phyloP scores from a whole-genome alignment of 495 filamentous ascomycete species.

The Trichocladium antarcticum region DNA sequence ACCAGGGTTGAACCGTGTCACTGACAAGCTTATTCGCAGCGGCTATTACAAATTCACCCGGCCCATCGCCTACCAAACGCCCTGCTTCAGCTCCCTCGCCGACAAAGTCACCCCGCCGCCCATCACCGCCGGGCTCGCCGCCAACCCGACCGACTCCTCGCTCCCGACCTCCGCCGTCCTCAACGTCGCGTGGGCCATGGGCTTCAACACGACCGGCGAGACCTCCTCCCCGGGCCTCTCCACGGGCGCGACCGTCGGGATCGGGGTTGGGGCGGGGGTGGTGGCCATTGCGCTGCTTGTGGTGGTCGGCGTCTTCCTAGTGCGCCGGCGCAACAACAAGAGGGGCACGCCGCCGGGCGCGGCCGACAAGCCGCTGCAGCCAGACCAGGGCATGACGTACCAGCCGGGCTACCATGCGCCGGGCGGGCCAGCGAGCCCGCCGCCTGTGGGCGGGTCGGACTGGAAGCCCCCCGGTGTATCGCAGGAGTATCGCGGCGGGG shows the following conservation, averaged over 20 bases:
- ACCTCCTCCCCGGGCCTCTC: constrained; percentile 4
- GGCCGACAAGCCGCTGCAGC: neutral
- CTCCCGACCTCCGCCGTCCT: constrained; percentile 18
- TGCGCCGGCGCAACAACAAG: constrained; percentile 11
- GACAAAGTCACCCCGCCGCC: constrained; percentile 7
- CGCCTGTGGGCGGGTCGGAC: neutral
- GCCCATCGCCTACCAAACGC: constrained; percentile 15
- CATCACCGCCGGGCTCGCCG: constrained; percentile 12
- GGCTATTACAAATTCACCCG: constrained; percentile 22
- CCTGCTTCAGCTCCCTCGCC: constrained; percentile 19
- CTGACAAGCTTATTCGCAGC: constrained; percentile 1
- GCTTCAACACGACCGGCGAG: constrained; percentile 10
- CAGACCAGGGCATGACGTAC: neutral
- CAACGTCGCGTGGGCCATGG: constrained; percentile 21
- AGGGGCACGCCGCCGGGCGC: neutral
- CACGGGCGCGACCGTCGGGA: constrained; percentile 12
- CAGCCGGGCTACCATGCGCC: neutral
- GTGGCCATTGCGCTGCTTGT: neutral
- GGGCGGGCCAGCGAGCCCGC: neutral
- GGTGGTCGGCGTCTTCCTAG: neutral
- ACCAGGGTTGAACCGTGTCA: too few relatives aligned
- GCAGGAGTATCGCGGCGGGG: too few relatives aligned
- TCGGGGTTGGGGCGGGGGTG: constrained; percentile 13
- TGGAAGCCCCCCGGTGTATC: neutral
- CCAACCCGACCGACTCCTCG: constrained; percentile 13